Base-by-base conservation (phyloP, 371 early-diverging fungal species). In the Mortierella sp. region DNA sequence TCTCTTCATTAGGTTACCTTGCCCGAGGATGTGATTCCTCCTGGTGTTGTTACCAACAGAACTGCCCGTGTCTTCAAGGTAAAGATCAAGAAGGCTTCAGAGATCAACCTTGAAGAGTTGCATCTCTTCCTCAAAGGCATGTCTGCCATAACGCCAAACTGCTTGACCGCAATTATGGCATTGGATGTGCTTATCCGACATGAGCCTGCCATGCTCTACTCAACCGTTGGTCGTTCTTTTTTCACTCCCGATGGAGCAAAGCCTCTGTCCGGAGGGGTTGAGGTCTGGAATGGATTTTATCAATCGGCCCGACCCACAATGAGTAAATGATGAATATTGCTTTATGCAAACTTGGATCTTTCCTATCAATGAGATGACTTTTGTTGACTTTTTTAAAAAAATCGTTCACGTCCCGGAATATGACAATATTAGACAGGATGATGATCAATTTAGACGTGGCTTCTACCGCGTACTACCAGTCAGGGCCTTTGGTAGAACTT, bases 211-310 rank as follows among this genome's bases (percentile, higher is more conserved):
- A 77, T 90, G 68, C 71, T 81, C 45, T 90, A 93, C 81, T 85
- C 90, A 5, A 93, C 90, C 22, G 89, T 95, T 37, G 96, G 95
- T 28, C 89, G 96, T 0, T 96, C 95, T 9, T 96, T 96, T 85
- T 97, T 89, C 77, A 94, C 93, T 4, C 88, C 91, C 19, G 85
- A 86, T n/a, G 89, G 90, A 34, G 84, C 88, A 1, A 74, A 82
- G 28, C 60, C 82, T 0, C 86, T 90, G 35, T 86, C 85, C 42
- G 93, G 93, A 54, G 96, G 96, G 29, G 86, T 92, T n/a, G 96
- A 95, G 83, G 89, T 95, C 6, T 96, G 97, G 96, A 92, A 92
- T 72, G 98, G 98, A 13, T 95, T 90, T 83, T 95, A 94, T 68
- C 95, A 96, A 74, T 93, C 94, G 29, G 89, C 95, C 26, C 86